Percentiles rank a stretch among this genome's conserved stretches.
Conservation (phyloP, 768 basidiomycete species). For the Psilocybe sp. region DNA sequence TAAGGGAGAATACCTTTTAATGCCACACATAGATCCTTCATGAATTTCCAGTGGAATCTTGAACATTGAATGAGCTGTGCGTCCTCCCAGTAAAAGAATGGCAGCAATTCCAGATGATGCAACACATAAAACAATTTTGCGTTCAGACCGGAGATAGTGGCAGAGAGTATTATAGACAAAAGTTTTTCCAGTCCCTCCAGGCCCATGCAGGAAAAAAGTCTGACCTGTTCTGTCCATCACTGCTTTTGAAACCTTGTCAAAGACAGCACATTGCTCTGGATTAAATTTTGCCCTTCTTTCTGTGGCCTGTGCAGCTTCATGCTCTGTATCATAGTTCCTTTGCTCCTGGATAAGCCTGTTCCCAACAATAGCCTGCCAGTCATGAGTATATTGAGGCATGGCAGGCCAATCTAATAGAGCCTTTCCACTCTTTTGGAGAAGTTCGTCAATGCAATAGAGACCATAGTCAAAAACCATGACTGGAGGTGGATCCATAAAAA, state of each 20-base stretch:
- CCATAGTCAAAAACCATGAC: slow-evolving; percentile 39
- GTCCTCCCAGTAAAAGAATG: slow-evolving; percentile 31
- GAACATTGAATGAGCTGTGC: slow-evolving; percentile 47
- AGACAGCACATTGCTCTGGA: background rate
- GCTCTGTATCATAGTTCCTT: background rate
- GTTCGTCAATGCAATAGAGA: slow-evolving; percentile 33
- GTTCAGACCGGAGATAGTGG: slow-evolving; percentile 18
- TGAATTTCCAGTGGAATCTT: slow-evolving; percentile 36
- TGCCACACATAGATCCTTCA: slow-evolving; percentile 26
- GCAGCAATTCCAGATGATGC: background rate
- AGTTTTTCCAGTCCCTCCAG: slow-evolving; percentile 44
- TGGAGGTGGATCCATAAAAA: slow-evolving; percentile 2
- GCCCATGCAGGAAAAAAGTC: background rate
- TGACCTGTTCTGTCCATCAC: slow-evolving; percentile 16
- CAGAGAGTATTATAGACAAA: slow-evolving; percentile 37
- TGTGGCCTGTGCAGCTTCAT: background rate
- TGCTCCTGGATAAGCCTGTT: slow-evolving; percentile 23
- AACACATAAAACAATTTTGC: background rate
- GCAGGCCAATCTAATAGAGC: slow-evolving; percentile 19
- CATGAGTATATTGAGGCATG: slow-evolving; percentile 22
- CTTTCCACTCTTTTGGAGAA: slow-evolving; percentile 20
- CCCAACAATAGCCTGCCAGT: slow-evolving; percentile 18
- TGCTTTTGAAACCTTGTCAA: slow-evolving; percentile 4
- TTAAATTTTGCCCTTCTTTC: background rate
- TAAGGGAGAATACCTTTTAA: slow-evolving; percentile 23